Evolutionary conservation across 352 stramenopile genomes (phyloP).

Genomic region (Phytopythium montanum): DNA sequence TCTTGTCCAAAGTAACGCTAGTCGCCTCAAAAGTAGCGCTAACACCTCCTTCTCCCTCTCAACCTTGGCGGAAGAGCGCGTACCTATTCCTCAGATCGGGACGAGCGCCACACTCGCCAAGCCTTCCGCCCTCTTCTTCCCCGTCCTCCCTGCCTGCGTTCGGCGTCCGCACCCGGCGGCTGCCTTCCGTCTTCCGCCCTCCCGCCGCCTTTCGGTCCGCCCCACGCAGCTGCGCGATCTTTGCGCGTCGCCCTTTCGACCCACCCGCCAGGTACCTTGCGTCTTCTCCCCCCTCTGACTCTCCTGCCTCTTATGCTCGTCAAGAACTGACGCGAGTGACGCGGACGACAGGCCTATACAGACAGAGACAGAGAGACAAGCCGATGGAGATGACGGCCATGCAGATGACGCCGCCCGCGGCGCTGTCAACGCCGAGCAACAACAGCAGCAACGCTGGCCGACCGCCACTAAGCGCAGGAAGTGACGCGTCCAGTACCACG

Average conservation of each 20-base stretch:
- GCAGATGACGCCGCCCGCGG: conserved; percentile 6
- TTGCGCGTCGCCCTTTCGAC: background rate
- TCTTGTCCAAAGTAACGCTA: conserved; percentile 5
- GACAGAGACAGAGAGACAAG: background rate
- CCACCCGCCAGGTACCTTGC: background rate
- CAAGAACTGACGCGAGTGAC: background rate
- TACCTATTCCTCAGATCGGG: conserved; percentile 10
- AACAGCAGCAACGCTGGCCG: conserved; percentile 8
- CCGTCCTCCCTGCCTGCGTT: background rate
- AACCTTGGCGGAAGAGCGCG: background rate
- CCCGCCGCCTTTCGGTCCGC: background rate
- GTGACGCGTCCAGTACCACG: background rate
- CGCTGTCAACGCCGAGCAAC: conserved; percentile 8
- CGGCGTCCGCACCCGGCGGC: too few species aligned
- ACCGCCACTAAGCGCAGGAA: conserved; percentile 8
- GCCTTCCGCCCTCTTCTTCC: background rate
- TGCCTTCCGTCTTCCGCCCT: background rate
- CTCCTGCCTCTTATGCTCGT: background rate
- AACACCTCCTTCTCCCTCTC: conserved; percentile 1
- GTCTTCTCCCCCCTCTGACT: background rate
- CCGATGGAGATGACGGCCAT: conserved; percentile 10
- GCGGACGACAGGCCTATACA: background rate
- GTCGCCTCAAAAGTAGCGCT: too few species aligned
- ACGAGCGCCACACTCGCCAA: conserved; percentile 7
- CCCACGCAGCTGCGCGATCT: background rate